Conservation (phyloP, 1,284 basidiomycete species). For the Sanghuangporus weigelae region DNA sequence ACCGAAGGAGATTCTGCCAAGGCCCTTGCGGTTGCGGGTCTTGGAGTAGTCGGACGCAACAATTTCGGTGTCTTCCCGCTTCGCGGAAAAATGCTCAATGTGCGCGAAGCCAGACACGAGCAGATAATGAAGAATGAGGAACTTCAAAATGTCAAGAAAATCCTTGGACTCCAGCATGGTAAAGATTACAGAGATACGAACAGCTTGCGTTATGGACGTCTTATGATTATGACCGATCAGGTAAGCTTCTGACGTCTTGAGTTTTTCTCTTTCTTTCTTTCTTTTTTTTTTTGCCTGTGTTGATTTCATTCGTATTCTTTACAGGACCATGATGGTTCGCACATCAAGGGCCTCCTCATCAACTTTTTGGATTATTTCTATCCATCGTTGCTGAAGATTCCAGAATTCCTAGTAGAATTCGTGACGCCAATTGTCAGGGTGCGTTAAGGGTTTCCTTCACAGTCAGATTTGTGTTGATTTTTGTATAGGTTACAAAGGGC, state of each 20-base stretch:
- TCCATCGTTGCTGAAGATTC: conserved; percentile 89
- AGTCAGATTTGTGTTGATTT: background rate
- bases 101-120: conserved; percentile 94
- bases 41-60: conserved; percentile 93
- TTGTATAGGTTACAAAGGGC: conserved; percentile 70
- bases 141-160: conserved; percentile 97
- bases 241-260: too few relatives aligned
- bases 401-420: conserved; percentile 95
- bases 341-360: conserved; percentile 98
- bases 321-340: conserved; percentile 98
- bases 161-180: conserved; percentile 93
- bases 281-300: background rate
- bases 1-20: conserved; percentile 99
- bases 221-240: conserved; percentile 99
- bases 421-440: conserved; percentile 98
- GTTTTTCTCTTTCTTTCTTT: too few relatives aligned
- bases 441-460: conserved; percentile 25
- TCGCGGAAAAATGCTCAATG: conserved; percentile 95
- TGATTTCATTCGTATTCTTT: background rate
- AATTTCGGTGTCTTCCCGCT: conserved; percentile 98
- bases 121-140: conserved; percentile 98
- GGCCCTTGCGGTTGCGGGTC: conserved; percentile 90
- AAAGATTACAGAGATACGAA: conserved; percentile 76
- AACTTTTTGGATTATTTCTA: conserved; percentile 98
- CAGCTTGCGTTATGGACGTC: conserved; percentile 85